Base-by-base conservation (phyloP, 352 stramenopile genomes). In the Thalassiosira hispida region DNA sequence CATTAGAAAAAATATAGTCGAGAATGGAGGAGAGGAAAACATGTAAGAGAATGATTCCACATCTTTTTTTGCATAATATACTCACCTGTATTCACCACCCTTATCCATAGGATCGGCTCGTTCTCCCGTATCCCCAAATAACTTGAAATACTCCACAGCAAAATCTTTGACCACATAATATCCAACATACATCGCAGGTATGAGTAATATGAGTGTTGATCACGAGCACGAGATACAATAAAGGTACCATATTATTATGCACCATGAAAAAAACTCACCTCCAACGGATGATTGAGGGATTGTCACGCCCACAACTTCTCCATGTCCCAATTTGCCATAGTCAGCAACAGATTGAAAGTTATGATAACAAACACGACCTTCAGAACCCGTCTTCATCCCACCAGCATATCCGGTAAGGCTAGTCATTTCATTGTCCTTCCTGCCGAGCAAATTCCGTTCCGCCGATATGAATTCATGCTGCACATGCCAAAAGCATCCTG, bases 401-500 rank as follows among this genome's bases (percentile, higher is more conserved):
- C 87, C 89, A n/a, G 89, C 89, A 78, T 94, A 94, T 46, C 86
- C 89, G 16, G 89, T 79, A 18, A 35, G 52, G 31, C 65, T 81
- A 3, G 89, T 93, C 11, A 92, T 70, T 76, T 92, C 57, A 18
- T 71, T 27, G 44, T 88, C 74, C 23, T 65, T 65, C 1, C 88
- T 66, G 0, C 73, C 71, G 7, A 94, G 74, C 2, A 94, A 73
- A 9, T 67, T 74, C n/a, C 77, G 62, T 80, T 93, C 89, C 2
- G 85, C 87, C 16, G 77, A 23, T 20, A 90, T 65, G 44, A 94
- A 92, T 77, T 93, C 88, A 79, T 94, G 87, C 56, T 94, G 89
- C 57, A 92, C 90, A 46, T 94, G 87, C 89, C 88, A 93, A 74
- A 90, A 93, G 53, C 87, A 92, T 18, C 87, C 87, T 2, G 79